Percentiles rank a stretch among this genome's conserved stretches.
Conservation (phyloP, 805 yeast genomes). For the Candida easanensis region DNA sequence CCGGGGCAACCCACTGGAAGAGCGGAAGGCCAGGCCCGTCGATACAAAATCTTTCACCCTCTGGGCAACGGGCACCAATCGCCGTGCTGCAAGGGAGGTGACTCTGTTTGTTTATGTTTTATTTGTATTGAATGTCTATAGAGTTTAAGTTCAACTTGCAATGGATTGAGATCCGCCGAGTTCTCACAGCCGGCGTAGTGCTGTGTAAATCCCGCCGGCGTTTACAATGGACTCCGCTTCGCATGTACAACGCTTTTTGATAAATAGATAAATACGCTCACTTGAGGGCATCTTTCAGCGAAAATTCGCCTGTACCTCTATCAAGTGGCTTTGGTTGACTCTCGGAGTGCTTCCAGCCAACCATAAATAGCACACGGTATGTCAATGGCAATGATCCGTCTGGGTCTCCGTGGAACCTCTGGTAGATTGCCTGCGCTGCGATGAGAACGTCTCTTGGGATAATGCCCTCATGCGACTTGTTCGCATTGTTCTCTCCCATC, state of each 20-base stretch:
- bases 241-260: no score
- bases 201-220: no score
- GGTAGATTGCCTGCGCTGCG: slow-evolving; percentile 78
- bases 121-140: no score
- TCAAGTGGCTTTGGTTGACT: slow-evolving; percentile 69
- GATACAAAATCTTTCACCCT: no score
- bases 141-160: no score
- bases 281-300: slow-evolving; percentile 57
- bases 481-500: slow-evolving; percentile 85
- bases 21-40: no score
- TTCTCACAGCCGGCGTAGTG: no score
- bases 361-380: slow-evolving; percentile 74
- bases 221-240: no score
- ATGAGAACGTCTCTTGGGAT: slow-evolving; percentile 62
- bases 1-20: not conserved
- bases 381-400: slow-evolving; percentile 71
- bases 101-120: no score
- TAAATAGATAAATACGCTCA: slow-evolving; percentile 1
- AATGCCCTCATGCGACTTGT: slow-evolving; percentile 33
- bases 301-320: slow-evolving; percentile 70
- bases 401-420: slow-evolving; percentile 62
- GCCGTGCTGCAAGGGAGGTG: no score
- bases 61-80: no score
- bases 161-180: no score
- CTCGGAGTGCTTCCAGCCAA: slow-evolving; percentile 82